Evolutionary conservation across 495 filamentous ascomycete species (phyloP).

Genomic region (Tuber indicum): DNA sequence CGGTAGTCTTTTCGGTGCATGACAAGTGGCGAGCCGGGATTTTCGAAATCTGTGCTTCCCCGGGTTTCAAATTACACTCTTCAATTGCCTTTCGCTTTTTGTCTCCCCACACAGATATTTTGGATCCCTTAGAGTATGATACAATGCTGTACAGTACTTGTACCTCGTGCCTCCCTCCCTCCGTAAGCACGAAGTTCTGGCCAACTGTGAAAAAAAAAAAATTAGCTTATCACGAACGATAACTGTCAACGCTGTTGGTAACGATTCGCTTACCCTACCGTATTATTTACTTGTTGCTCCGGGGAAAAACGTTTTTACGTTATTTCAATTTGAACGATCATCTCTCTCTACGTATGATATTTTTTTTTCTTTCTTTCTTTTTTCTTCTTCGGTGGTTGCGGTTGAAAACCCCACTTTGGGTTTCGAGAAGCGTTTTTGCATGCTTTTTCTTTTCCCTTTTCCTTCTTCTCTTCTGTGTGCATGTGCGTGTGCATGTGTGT

Average conservation of each 20-base stretch:
- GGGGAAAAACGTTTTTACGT: background rate
- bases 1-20: background rate
- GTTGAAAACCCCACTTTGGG: background rate
- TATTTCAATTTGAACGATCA: background rate
- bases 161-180: background rate
- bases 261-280: slow-evolving; percentile 3
- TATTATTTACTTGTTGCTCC: background rate
- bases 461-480: background rate
- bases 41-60: background rate
- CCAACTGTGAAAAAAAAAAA: background rate
- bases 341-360: too few species aligned
- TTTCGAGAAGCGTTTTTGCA: background rate
- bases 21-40: background rate
- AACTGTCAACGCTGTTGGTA: background rate
- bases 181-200: background rate
- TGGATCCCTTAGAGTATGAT: background rate
- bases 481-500: background rate
- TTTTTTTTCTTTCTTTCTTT: background rate
- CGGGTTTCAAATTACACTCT: background rate
- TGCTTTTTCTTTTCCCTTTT: background rate
- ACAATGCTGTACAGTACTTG: background rate
- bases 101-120: background rate
- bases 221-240: background rate
- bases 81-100: background rate
- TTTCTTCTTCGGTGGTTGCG: background rate